Evolutionary conservation across 768 basidiomycete species (phyloP).

Genomic region (Neoboletus magnificus): DNA sequence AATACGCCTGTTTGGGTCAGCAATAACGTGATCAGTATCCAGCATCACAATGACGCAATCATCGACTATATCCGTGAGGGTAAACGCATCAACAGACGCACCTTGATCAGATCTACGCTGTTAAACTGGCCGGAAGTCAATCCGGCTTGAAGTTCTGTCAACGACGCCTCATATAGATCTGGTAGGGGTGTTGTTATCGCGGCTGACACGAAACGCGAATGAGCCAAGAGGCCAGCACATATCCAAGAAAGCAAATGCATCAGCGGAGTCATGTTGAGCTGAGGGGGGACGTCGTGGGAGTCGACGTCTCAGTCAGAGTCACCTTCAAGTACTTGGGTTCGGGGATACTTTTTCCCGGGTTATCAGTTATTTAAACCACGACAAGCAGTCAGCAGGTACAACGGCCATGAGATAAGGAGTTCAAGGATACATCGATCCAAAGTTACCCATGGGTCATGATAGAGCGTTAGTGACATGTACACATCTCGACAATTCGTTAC

Average conservation of each 20-base stretch:
- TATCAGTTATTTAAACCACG: conserved; percentile 5
- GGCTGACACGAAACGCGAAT: conserved; percentile 9
- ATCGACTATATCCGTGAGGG: background rate
- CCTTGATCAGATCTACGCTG: conserved; percentile 42
- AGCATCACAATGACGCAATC: background rate
- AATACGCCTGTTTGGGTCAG: conserved; percentile 34
- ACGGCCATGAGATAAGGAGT: too few relatives aligned
- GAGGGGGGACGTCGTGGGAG: background rate
- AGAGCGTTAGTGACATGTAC: background rate
- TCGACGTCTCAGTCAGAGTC: background rate
- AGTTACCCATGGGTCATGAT: conserved; percentile 3
- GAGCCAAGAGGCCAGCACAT: background rate
- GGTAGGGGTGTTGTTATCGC: conserved; percentile 26
- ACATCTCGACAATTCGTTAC: background rate
- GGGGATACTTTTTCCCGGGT: conserved; percentile 1
- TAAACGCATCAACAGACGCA: conserved; percentile 6
- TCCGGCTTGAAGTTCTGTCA: conserved; percentile 39
- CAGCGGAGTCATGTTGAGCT: conserved; percentile 2
- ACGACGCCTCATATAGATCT: conserved; percentile 40
- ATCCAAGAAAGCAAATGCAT: conserved; percentile 7
- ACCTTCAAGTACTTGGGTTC: conserved; percentile 5
- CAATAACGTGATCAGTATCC: background rate
- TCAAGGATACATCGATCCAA: background rate
- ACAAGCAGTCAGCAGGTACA: conserved; percentile 7
- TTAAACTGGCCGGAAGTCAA: conserved; percentile 35